Base-by-base conservation (phyloP, 805 yeast genomes). In the Torulaspora indica region DNA sequence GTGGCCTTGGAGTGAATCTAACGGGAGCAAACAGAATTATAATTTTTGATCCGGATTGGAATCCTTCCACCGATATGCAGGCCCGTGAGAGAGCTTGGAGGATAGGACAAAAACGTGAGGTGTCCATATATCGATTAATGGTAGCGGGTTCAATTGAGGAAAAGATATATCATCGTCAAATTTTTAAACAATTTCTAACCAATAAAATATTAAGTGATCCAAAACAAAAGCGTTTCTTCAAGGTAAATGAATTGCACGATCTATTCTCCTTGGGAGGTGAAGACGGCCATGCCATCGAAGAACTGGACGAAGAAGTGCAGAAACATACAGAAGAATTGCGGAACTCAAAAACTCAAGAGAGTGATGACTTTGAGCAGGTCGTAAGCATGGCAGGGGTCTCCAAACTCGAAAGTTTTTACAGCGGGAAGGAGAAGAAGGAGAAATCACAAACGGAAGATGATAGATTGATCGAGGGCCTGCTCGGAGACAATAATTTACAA, bases 71-170 rank as follows among this genome's bases (percentile, higher is more conserved):
- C 0, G 98, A 91, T 68, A 75, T 90, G 47, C 98, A 91, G 65
- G 98, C 98, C 0, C 73, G 98, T 47, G 98, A 91, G 62, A 69
- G 98, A 38, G 97, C 98, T 0, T 93, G 98, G 98, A 73, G 98
- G 52, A 72, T 91, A 50, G 98, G 98, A 1, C 98, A 91, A 63
- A 90, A 85, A 60, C 79, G 82, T 46, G 96, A 90, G 54, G 97
- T 91, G 7, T 79, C 89, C 5, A 90, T 91, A 28, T 93, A 91
- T 56, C 69, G 98, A 46, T 70, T 93, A 34, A 88, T 93, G 86
- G 85, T 89, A 35, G 88, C 96, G 1, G 97, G 98, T 0, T 80
- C 96, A 0, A 93, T 91, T 35, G 98, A 93, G 59, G 98, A 93
- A 61, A 93, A 93, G 61, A 93, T 93, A 4, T 93, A 93, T 56